These are phyloP conservation scores for Anastatica hierochuntica DNA, from an alignment of 345 rosid genomes.

Conservation along the genomic window DNA sequence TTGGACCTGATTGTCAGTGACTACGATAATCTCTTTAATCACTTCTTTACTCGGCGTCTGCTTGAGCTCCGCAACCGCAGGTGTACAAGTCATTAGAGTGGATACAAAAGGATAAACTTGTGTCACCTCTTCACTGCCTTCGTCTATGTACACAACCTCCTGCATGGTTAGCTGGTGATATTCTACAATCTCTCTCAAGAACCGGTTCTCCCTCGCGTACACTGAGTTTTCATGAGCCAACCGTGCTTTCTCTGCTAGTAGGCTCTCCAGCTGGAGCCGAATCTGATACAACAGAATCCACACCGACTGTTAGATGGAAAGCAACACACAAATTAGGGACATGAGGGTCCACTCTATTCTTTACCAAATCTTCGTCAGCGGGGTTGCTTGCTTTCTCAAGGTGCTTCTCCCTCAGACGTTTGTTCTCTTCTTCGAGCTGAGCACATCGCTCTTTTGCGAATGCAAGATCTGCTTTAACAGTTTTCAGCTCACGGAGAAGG, in stretches of 20 bases:
- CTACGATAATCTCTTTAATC: neutral
- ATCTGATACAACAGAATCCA: slow-evolving; percentile 50
- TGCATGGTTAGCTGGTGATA: slow-evolving; percentile 96
- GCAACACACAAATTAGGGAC: neutral
- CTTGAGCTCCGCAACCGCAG: too few species aligned
- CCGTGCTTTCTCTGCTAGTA: slow-evolving; percentile 84
- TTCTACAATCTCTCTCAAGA: slow-evolving; percentile 83
- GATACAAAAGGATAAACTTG: slow-evolving; percentile 50
- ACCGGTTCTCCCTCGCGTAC: slow-evolving; percentile 74
- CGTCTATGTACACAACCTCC: slow-evolving; percentile 73
- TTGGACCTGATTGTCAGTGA: neutral
- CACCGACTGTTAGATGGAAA: too few species aligned
- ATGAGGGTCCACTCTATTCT: neutral
- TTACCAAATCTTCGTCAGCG: slow-evolving; percentile 90
- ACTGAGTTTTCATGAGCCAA: slow-evolving; percentile 74
- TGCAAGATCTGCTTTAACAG: slow-evolving; percentile 82
- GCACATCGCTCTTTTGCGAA: slow-evolving; percentile 73
- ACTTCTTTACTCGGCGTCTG: neutral
- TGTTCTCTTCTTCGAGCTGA: slow-evolving; percentile 90
- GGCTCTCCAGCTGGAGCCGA: slow-evolving; percentile 84
- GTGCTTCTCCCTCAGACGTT: slow-evolving; percentile 58
- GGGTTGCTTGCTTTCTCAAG: slow-evolving; percentile 57
- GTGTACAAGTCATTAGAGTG: too few species aligned
- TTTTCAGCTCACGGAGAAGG: slow-evolving; percentile 85
- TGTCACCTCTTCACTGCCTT: slow-evolving; percentile 62